These are phyloP conservation scores for Aspergillus tubingensis DNA, from an alignment of 2,329 filamentous ascomycete species.

Conservation along the genomic window DNA sequence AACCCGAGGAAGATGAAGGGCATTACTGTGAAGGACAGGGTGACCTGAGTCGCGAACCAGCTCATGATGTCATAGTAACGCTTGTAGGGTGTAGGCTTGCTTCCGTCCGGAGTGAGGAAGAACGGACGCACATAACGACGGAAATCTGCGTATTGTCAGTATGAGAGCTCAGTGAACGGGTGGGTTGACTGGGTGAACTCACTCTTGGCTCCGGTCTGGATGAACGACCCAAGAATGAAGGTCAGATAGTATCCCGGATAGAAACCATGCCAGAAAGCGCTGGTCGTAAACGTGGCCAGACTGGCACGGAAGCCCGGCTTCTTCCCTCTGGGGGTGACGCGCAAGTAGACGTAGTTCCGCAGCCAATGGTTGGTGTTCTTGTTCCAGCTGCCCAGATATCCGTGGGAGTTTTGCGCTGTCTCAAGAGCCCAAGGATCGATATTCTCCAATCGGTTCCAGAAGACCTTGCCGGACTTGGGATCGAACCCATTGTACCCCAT, in stretches of 20 bases:
- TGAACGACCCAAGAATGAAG: slow-evolving; percentile 84
- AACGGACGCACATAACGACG: slow-evolving; percentile 89
- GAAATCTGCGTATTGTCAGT: slow-evolving; percentile 62
- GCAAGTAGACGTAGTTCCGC: slow-evolving; percentile 90
- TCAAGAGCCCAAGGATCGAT: slow-evolving; percentile 85
- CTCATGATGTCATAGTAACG: slow-evolving; percentile 82
- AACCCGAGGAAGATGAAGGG: slow-evolving; percentile 85
- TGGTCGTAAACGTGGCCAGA: slow-evolving; percentile 89
- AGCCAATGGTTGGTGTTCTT: slow-evolving; percentile 99
- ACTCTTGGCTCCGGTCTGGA: slow-evolving; percentile 96
- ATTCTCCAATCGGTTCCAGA: slow-evolving; percentile 88
- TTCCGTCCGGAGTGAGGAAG: slow-evolving; percentile 79
- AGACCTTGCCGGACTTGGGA: slow-evolving; percentile 76
- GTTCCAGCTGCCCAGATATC: slow-evolving; percentile 91
- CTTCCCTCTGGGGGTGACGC: slow-evolving; percentile 91
- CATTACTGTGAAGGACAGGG: slow-evolving; percentile 77
- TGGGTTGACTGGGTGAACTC: slow-evolving; percentile 42
- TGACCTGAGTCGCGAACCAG: slow-evolving; percentile 74
- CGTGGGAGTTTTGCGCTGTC: slow-evolving; percentile 87
- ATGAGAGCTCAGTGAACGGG: slow-evolving; percentile 9
- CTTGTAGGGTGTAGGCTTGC: slow-evolving; percentile 69
- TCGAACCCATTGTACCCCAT: slow-evolving; percentile 95
- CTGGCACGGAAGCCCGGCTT: slow-evolving; percentile 96
- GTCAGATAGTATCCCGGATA: slow-evolving; percentile 94
- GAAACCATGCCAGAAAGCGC: slow-evolving; percentile 97